Base-by-base conservation (phyloP, 768 basidiomycete genomes). In the Sporobolomyces roseus region DNA sequence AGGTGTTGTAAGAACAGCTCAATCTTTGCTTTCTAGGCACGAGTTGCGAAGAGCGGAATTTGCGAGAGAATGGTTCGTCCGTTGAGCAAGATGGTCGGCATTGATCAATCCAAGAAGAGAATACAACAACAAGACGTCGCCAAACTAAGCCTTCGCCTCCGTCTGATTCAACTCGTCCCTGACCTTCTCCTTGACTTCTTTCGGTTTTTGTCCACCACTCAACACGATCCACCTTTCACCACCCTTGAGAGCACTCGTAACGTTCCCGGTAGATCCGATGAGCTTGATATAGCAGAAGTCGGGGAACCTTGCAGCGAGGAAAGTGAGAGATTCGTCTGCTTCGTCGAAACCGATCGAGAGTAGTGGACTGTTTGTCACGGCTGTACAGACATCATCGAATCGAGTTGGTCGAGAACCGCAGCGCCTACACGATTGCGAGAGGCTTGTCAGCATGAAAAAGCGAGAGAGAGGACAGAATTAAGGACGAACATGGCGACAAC, bases 341-440 rank as follows among this genome's bases (percentile, higher is more conserved):
- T 74, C 73, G 58, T 65, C 63, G 46, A 59, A 59, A 12, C 64
- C 62, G 58, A 74, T 74, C 16, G 61, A 49, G 35, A 70, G 60
- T 1, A 63, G 49, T 17, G 73, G 70, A 33, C 66, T 68, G 66
- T 74, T 74, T 3, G 70, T 50, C 3, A 74, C 63, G 4, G 66
- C 54, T 2, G 58, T 46, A 45, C 67, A 71, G 33, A 66, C 73
- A 21, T 74, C 73, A 17, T 66, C 65, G 32, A 69, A 55, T 16
- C 38, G 17, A 7, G 61, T 68, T 25, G 66, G 63, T 7, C 69
- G 29, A 6, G 54, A 32, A 2, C 33, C 33, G 45, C 56, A 61
- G 3, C 56, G 52, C 59, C 64, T 52, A 63, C 27, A 33, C 61
- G n/a, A n/a, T n/a, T n/a, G n/a, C n/a, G n/a, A n/a, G n/a, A n/a